Percentiles rank a stretch among this genome's conserved stretches.
Conservation (phyloP, 1,139 yeast species). For the Candida frijolesensis region DNA sequence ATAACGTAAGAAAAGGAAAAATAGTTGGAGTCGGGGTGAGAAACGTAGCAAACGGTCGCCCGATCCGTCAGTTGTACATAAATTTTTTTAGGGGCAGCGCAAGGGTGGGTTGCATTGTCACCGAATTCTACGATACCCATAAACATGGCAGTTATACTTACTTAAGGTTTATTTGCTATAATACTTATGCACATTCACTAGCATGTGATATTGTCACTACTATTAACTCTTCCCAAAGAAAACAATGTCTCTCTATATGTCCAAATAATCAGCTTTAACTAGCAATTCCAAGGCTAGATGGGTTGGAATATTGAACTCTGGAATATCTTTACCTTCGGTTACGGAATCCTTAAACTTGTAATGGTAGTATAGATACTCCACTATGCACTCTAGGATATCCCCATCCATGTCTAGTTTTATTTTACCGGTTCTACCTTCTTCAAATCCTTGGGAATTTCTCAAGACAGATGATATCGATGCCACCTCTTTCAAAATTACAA, state of each 20-base stretch:
- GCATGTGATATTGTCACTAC: not conserved
- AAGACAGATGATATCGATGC: constrained; percentile 85
- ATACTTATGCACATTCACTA: not conserved
- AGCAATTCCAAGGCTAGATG: constrained; percentile 89
- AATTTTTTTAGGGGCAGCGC: not conserved
- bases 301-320: constrained; percentile 89
- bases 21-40: not conserved
- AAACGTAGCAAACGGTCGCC: not conserved
- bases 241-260: constrained; percentile 37
- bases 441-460: constrained; percentile 64
- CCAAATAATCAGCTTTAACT: constrained; percentile 89
- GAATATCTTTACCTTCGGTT: constrained; percentile 60
- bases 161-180: not conserved
- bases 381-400: constrained; percentile 72
- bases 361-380: constrained; percentile 83
- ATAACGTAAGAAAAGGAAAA: not conserved
- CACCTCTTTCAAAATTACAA: constrained; percentile 69
- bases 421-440: constrained; percentile 53
- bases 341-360: constrained; percentile 60
- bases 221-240: too few species aligned
- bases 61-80: not conserved
- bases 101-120: not conserved
- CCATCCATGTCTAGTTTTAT: constrained; percentile 69
- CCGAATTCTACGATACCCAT: not conserved
- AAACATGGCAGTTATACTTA: too few species aligned